Percentiles rank a stretch among this genome's conserved stretches.
Evolutionary conservation across 176 grass and related monocot genomes (phyloP).

Genomic region (Avena atlantica): DNA sequence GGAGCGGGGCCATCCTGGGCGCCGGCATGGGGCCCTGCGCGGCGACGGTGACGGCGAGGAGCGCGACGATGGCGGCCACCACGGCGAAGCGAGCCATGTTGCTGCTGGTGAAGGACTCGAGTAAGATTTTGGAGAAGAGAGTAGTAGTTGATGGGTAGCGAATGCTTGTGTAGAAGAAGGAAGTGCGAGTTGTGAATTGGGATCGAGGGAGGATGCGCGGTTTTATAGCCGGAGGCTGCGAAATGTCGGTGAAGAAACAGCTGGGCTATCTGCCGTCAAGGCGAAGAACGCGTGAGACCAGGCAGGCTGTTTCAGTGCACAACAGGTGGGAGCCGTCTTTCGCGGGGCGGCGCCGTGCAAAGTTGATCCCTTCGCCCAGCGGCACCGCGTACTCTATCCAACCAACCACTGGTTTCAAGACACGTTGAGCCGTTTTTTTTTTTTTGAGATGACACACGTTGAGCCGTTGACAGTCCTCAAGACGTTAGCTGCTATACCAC

Average conservation of each 20-base stretch:
- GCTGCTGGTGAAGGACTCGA: neutral
- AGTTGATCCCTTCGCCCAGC: neutral
- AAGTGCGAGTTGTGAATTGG: neutral
- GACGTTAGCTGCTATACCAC: neutral
- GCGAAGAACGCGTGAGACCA: neutral
- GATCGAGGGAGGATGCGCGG: neutral
- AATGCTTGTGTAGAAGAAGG: neutral
- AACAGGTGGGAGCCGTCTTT: neutral
- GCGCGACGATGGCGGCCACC: constrained; percentile 27
- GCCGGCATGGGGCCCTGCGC: neutral
- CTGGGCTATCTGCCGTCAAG: neutral
- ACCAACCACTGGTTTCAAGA: constrained; percentile 38
- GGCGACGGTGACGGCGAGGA: constrained; percentile 39
- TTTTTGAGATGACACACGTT: no score
- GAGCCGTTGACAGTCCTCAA: no score
- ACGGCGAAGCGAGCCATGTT: neutral
- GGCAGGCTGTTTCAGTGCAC: neutral
- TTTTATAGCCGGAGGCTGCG: constrained; percentile 30
- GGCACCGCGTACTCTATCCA: neutral
- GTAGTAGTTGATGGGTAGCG: neutral
- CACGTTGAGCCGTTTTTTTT: constrained; percentile 7
- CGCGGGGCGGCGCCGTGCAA: constrained; percentile 28
- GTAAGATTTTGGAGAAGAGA: neutral
- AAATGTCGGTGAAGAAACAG: neutral
- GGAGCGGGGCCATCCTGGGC: constrained; percentile 46